Base-by-base conservation (phyloP, 225 moss, liverwort and hornwort genomes). In the Anthoceros angustus region DNA sequence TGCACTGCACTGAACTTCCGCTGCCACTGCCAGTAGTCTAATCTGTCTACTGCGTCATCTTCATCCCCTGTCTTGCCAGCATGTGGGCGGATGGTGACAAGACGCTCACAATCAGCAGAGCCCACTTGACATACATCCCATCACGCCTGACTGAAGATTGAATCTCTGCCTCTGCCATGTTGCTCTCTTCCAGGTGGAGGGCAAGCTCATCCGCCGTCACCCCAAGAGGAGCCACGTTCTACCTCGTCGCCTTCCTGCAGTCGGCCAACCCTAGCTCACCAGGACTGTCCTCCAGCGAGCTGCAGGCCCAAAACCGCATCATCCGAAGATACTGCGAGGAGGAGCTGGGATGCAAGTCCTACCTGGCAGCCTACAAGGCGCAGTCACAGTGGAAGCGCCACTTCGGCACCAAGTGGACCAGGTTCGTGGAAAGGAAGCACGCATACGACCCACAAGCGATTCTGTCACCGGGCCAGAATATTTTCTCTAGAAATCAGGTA, bases 31-130 rank as follows among this genome's bases (percentile, higher is more conserved):
- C 83, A 0, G 80, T 78, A 25, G 80, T 74, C 42, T 76, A 81
- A 32, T 67, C 79, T 41, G 80, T 84, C 14, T 84, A 81, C 9
- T 12, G 80, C 0, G 83, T 81, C 72, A 80, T 80, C 2, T 81
- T 80, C 62, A 21, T 84, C 0, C 84, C 81, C 18, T 67, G 75
- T 0, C 20, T 84, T 8, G 23, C 21, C 0, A 70, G 66, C 43
- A 78, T 84, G 74, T 40, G 76, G 61, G 74, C 74, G 61, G 78
- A 80, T 39, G 80, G 80, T 0, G 72, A 76, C 39, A 78, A 70
- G 5, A 74, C 80, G 24, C 12, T 81, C 72, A 66, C 25, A 12
- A 38, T 41, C 0, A 80, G 83, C 0, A 72, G 71, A 40, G 20
- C 68, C 0, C 18, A 32, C 32, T 32, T 32, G 32, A 4, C 32